phyloP scores from a whole-genome alignment of 1,284 basidiomycete genomes.

The Puccinia sorghi region DNA sequence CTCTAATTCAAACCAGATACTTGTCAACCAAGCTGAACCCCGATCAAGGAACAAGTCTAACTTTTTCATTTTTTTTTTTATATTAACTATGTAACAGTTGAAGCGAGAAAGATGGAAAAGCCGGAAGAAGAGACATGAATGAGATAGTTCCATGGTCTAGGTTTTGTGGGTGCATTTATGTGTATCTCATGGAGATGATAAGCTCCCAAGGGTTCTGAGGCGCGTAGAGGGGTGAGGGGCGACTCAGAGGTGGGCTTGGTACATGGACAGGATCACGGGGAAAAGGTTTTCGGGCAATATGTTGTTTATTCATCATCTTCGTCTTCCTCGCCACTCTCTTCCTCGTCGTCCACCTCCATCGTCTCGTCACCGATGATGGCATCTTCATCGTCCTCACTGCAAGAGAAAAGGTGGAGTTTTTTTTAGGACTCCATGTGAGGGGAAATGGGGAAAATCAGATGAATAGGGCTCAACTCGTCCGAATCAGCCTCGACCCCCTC shows the following conservation, averaged over 20 bases:
- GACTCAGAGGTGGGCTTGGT: neutral
- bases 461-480: too few relatives aligned
- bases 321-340: constrained; percentile 41
- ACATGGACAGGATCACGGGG: neutral
- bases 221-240: neutral
- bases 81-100: constrained; percentile 23
- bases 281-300: too few relatives aligned
- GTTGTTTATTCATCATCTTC: constrained; percentile 47
- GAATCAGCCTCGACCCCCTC: constrained; percentile 15
- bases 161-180: neutral
- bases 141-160: constrained; percentile 11
- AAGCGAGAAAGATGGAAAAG: constrained; percentile 4
- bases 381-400: constrained; percentile 47
- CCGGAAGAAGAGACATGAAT: constrained; percentile 10
- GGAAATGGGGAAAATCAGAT: too few relatives aligned
- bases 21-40: too few relatives aligned
- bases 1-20: neutral
- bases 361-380: constrained; percentile 44
- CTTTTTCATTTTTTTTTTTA: neutral
- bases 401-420: too few relatives aligned
- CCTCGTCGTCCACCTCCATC: constrained; percentile 46
- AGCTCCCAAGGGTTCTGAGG: neutral
- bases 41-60: too few relatives aligned
- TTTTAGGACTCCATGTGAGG: too few relatives aligned
- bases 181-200: neutral